Evolutionary conservation across 1,284 basidiomycete genomes (phyloP).

Genomic region (Pseudozyma sp.): DNA sequence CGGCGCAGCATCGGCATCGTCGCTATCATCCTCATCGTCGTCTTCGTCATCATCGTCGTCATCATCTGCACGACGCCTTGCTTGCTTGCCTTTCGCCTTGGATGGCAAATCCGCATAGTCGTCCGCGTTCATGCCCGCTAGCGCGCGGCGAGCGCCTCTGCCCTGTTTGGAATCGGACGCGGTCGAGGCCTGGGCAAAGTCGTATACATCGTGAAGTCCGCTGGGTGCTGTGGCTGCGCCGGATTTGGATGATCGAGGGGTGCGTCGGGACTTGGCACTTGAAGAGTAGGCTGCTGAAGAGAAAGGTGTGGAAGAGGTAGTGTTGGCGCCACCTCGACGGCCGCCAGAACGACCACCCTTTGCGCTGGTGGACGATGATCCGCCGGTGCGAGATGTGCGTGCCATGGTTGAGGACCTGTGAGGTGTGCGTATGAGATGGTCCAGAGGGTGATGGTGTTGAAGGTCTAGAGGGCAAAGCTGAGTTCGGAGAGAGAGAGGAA

Average conservation of each 20-base stretch:
- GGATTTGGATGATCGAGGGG: slow-evolving; percentile 6
- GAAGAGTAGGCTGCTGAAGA: slow-evolving; percentile 29
- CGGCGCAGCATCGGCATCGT: slow-evolving; percentile 22
- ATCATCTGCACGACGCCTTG: slow-evolving; percentile 5
- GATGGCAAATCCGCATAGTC: slow-evolving; percentile 37
- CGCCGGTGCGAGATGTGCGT: slow-evolving; percentile 4
- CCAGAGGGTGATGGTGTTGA: neutral
- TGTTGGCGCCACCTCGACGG: slow-evolving; percentile 13
- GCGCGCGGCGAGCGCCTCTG: slow-evolving; percentile 30
- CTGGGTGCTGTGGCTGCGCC: slow-evolving; percentile 1
- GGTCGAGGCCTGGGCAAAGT: slow-evolving; percentile 35
- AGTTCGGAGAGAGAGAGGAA: no score
- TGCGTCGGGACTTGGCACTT: slow-evolving; percentile 17
- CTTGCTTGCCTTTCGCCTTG: slow-evolving; percentile 37
- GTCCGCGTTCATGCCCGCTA: slow-evolving; percentile 31
- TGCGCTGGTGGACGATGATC: slow-evolving; percentile 4
- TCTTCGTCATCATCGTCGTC: slow-evolving; percentile 25
- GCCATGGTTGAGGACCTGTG: slow-evolving; percentile 4
- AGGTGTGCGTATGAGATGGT: neutral
- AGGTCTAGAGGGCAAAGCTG: neutral
- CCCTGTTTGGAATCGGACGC: slow-evolving; percentile 24
- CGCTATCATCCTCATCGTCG: slow-evolving; percentile 12
- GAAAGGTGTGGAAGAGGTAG: slow-evolving; percentile 17
- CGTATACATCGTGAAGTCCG: slow-evolving; percentile 32
- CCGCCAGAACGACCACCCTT: slow-evolving; percentile 8